A percentile compares a stretch with the other conserved stretches of the same genome.
These are phyloP conservation scores for Laetiporus sulphureus DNA, from an alignment of 1,284 basidiomycete genomes.

Conservation along the genomic window DNA sequence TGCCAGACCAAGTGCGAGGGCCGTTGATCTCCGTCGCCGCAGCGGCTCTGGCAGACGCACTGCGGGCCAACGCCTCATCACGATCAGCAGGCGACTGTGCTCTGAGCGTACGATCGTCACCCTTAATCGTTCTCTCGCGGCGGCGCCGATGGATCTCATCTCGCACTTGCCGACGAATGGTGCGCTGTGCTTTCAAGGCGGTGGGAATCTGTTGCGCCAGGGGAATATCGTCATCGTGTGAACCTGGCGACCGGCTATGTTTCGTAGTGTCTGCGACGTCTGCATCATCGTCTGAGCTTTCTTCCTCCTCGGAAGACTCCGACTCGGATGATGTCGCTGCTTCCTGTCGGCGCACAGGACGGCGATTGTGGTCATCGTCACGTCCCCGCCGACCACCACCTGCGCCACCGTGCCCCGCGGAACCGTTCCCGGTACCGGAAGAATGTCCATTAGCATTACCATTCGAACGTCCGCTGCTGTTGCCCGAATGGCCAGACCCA, in stretches of 20 bases:
- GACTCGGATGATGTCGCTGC: constrained; percentile 26
- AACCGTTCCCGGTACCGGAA: constrained; percentile 17
- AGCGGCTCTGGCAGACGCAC: constrained; percentile 5
- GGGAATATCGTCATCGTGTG: constrained; percentile 61
- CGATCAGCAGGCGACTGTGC: constrained; percentile 12
- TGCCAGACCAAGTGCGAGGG: constrained; percentile 7
- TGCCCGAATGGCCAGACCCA: constrained; percentile 6
- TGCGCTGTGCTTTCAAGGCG: constrained; percentile 70
- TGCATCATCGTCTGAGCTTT: constrained; percentile 33
- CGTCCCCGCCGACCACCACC: constrained; percentile 23
- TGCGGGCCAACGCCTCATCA: constrained; percentile 7
- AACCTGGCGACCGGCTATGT: constrained; percentile 1
- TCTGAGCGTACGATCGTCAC: constrained; percentile 24
- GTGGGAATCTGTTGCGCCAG: constrained; percentile 73
- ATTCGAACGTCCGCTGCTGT: constrained; percentile 9
- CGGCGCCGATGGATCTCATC: constrained; percentile 58
- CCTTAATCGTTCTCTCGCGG: constrained; percentile 28
- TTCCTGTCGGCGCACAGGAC: constrained; percentile 15
- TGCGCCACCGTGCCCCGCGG: constrained; percentile 15
- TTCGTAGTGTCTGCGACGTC: constrained; percentile 6
- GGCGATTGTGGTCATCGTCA: constrained; percentile 29
- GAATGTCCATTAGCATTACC: constrained; percentile 22
- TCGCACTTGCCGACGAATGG: constrained; percentile 63
- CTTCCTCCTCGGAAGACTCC: constrained; percentile 32
- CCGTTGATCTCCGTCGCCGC: constrained; percentile 4